Evolutionary conservation across 106 monocot species (phyloP).

Genomic region (Acorus gramineus): DNA sequence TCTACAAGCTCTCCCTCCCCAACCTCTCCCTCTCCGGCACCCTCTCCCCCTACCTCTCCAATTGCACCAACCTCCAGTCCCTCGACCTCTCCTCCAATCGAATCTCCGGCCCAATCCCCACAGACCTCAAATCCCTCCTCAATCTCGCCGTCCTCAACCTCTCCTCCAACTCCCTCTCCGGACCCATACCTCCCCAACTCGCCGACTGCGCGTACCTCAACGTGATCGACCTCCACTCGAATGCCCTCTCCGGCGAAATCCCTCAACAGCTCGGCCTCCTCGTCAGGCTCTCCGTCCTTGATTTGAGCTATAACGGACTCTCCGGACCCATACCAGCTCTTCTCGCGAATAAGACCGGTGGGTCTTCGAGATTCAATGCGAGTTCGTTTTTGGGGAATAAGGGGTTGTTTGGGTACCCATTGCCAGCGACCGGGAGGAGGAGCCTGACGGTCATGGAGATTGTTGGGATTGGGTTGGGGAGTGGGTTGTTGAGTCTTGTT

Average conservation of each 20-base stretch:
- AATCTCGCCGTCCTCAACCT: conserved; percentile 77
- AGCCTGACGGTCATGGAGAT: conserved; percentile 46
- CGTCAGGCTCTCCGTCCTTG: conserved; percentile 47
- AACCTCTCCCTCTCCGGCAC: conserved; percentile 30
- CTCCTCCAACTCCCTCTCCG: conserved; percentile 52
- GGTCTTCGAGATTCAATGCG: conserved; percentile 41
- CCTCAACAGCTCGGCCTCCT: conserved; percentile 46
- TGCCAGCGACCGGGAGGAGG: conserved; percentile 23
- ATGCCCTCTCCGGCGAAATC: conserved; percentile 41
- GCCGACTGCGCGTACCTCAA: conserved; percentile 65
- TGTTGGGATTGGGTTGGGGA: conserved; percentile 60
- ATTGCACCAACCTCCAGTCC: conserved; percentile 63
- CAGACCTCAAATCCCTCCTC: conserved; percentile 33
- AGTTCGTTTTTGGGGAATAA: conserved; percentile 50
- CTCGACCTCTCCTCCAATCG: conserved; percentile 67
- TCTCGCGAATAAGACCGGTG: conserved; percentile 30
- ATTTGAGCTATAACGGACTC: conserved; percentile 48
- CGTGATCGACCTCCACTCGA: conserved; percentile 72
- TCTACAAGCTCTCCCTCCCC: conserved; percentile 61
- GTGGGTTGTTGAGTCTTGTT: conserved; percentile 46
- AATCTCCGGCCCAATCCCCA: conserved; percentile 44
- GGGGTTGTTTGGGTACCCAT: conserved; percentile 50
- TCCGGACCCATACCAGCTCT: conserved; percentile 35
- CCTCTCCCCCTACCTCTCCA: conserved; percentile 38
- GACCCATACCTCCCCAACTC: conserved; percentile 52